phyloP scores from a whole-genome alignment of 805 yeast species.

The Candida orba region DNA sequence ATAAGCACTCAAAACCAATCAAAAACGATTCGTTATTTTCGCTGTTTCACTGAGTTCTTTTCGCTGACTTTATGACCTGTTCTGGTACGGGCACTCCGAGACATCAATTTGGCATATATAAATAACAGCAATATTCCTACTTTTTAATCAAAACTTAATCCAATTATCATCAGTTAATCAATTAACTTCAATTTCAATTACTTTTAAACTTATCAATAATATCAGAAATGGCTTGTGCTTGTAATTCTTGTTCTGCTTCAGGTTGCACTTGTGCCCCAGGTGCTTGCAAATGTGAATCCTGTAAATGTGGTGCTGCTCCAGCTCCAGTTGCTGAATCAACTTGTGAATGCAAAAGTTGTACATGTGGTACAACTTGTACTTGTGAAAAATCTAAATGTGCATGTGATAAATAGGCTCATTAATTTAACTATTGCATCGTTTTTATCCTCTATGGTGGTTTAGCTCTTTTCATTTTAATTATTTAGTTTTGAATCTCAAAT shows the following conservation, averaged over 20 bases:
- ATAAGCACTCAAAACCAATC: background rate
- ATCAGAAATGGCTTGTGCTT: conserved; percentile 1
- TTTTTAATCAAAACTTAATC: too few relatives aligned
- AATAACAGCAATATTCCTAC: too few relatives aligned
- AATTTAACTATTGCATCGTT: background rate
- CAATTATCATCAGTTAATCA: background rate
- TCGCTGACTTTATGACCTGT: too few relatives aligned
- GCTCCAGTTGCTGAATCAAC: background rate
- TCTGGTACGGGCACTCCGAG: too few relatives aligned
- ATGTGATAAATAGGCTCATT: background rate
- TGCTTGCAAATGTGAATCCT: conserved; percentile 2
- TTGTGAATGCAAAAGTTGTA: conserved; percentile 3
- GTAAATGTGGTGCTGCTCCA: conserved; percentile 6
- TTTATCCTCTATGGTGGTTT: background rate
- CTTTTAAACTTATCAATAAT: too few relatives aligned
- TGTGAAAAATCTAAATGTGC: background rate
- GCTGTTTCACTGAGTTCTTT: too few relatives aligned
- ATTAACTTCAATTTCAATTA: background rate
- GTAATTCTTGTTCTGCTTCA: conserved; percentile 5
- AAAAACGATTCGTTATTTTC: background rate
- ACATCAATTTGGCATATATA: too few relatives aligned
- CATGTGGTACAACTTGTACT: conserved; percentile 1
- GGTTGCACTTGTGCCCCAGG: conserved; percentile 8
- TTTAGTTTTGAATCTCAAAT: background rate
- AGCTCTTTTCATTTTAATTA: background rate